Base-by-base conservation (phyloP, 1,284 basidiomycete species). In the Fomitopsis pinicola region DNA sequence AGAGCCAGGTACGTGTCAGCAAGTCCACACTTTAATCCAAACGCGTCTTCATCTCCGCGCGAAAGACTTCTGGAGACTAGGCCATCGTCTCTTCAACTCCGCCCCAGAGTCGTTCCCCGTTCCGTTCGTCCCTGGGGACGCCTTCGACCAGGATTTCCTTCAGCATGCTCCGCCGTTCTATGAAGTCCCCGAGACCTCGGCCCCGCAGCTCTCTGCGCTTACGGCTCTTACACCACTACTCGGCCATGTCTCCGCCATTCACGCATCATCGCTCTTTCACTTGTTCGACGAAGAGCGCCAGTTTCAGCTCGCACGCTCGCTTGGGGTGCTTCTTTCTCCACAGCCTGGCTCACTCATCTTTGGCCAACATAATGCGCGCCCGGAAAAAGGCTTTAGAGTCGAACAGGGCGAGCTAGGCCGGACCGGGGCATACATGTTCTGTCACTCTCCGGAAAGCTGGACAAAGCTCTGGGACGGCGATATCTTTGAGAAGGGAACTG, bases 231-330 rank as follows among this genome's bases (percentile, higher is more conserved):
- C 71, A 12, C 75, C 76, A 2, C 74, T 83, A 3, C 76, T 74
- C 58, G 77, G 78, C 9, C 75, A 76, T 56, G 66, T 80, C 42
- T 77, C 79, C 12, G 78, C 74, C 28, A 79, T 83, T 33, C 77
- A 81, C 64, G 73, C 77, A 6, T 78, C 78, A 15, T 69, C 77
- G 2, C 76, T 83, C 67, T 84, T 83, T 70, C 82, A 83, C 66
- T 73, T 83, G 22, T 83, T 83, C 69, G 65, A 72, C 50, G 75
- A 81, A 64, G 75, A 72, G 19, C 58, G 71, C 26, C 81, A 83
- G 66, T 48, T 69, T 5, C 59, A 73, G 42, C 71, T 82, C 9
- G 82, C 77, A 4, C 65, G 67, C 17, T 70, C 67, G 5, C 61
- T 82, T 46, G 77, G 76, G 0, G 66, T 75, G 2, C 71, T 82